Percentiles rank a stretch among this genome's conserved stretches.
These are phyloP conservation scores for Psilocybe sp. DNA, from an alignment of 768 basidiomycete species.

Conservation along the genomic window DNA sequence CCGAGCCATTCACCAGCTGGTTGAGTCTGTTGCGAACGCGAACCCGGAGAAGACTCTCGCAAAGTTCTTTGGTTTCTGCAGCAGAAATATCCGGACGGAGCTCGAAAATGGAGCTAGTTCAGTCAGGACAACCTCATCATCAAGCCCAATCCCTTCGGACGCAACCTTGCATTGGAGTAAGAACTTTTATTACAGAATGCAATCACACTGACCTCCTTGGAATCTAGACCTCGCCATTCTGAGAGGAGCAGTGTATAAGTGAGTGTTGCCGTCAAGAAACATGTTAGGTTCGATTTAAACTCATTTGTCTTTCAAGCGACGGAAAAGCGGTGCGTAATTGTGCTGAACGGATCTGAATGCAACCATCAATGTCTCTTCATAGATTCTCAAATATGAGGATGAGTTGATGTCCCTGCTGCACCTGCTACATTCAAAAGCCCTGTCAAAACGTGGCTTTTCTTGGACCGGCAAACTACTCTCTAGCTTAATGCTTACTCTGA, in stretches of 20 bases:
- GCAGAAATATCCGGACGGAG: constrained; percentile 66
- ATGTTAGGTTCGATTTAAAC: constrained; percentile 1
- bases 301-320: constrained; percentile 34
- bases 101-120: constrained; percentile 84
- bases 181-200: constrained; percentile 19
- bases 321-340: constrained; percentile 52
- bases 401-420: constrained; percentile 59
- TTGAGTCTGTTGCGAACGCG: constrained; percentile 82
- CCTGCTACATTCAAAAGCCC: constrained; percentile 65
- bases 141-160: constrained; percentile 71
- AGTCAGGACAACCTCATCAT: constrained; percentile 65
- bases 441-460: constrained; percentile 79
- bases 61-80: constrained; percentile 76
- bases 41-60: constrained; percentile 73
- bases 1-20: constrained; percentile 81
- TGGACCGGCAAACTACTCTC: constrained; percentile 79
- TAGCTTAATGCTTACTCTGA: constrained; percentile 68
- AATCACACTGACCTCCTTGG: not conserved
- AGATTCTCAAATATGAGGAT: constrained; percentile 66
- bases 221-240: constrained; percentile 67
- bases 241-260: constrained; percentile 81
- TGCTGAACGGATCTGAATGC: not conserved
- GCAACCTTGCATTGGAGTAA: constrained; percentile 87
- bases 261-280: constrained; percentile 23
- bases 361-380: constrained; percentile 4